Evolutionary conservation across 495 filamentous ascomycete species (phyloP), one percentile per base, ranked within the genome.

Genomic region (Lasiosphaeris hirsuta): DNA sequence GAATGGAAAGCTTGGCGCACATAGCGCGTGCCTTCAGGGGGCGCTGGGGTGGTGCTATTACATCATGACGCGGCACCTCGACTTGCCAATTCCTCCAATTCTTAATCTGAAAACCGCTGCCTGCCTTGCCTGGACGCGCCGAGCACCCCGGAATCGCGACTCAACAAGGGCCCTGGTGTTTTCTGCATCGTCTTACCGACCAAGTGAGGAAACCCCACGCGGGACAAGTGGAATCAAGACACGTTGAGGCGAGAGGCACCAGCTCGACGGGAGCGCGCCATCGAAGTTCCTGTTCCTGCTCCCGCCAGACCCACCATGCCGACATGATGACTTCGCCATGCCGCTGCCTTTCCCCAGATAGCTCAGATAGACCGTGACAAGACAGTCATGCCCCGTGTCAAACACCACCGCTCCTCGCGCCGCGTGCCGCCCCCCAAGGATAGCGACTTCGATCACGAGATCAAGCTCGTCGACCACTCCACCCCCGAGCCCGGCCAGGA

Each of bases 391-490:
- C 72, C 69, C 63, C 73, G 61, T 51, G 72, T 73, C 63, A 73
- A 61, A 61, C 70, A 70, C 59, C 73, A 68, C 58, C 68, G 63
- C 37, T 75, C 70, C 19, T 78, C 74, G 56, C 79, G 79, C 63
- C 79, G 80, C 64, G 75, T 68, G 11, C 63, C 72, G 53, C 67
- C 72, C 30, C 72, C 78, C 46, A 74, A 75, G 63, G 78, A 81
- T 59, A 74, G 69, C 60, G 78, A 85, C 61, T 82, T 81, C 61
- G 84, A 86, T 54, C 83, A 84, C 66, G 78, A 82, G 66, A 88
- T 88, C 59, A 67, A 54, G 41, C 77, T 88, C 14, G 70, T 83
- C 57, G 81, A 86, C 66, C 74, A 75, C 53, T 64, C 68, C 5
- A 55, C 58, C 13, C 51, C 51, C 17, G 38, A 35, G 51, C 56